A percentile compares a stretch with the other conserved stretches of the same genome.
phyloP scores from a whole-genome alignment of 768 basidiomycete genomes.

The Mycena venus region DNA sequence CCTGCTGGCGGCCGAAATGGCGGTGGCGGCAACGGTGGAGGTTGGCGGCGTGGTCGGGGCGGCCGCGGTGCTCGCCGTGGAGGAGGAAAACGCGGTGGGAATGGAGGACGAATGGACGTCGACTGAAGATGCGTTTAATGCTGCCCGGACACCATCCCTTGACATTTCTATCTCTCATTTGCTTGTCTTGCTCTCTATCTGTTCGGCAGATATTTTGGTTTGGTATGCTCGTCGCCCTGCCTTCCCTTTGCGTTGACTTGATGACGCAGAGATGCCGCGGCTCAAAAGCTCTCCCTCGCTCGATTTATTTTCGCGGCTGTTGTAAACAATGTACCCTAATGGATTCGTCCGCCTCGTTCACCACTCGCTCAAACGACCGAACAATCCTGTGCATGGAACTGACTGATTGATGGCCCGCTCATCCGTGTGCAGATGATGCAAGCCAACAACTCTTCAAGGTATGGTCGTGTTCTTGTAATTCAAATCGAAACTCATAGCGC shows the following conservation, averaged over 20 bases:
- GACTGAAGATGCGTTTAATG: conserved; percentile 52
- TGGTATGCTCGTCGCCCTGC: conserved; percentile 32
- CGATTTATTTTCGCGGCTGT: conserved; percentile 23
- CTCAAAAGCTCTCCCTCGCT: conserved; percentile 10
- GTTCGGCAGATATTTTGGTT: conserved; percentile 23
- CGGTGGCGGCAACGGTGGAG: conserved; percentile 44
- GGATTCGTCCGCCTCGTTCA: conserved; percentile 22
- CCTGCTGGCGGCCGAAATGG: conserved; percentile 48
- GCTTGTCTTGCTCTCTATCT: conserved; percentile 27
- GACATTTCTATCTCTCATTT: conserved; percentile 25
- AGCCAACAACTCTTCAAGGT: conserved; percentile 11
- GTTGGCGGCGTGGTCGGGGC: conserved; percentile 47
- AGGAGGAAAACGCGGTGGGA: conserved; percentile 51
- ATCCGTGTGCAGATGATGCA: neutral
- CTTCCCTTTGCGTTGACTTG: conserved; percentile 31
- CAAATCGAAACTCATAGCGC: neutral
- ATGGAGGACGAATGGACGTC: conserved; percentile 64
- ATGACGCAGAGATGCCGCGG: conserved; percentile 24
- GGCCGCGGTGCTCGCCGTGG: conserved; percentile 52
- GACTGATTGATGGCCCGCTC: conserved; percentile 18
- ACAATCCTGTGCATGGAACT: conserved; percentile 15
- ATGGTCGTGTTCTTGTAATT: neutral
- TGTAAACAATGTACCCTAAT: conserved; percentile 34
- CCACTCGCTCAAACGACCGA: conserved; percentile 19
- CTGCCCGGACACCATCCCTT: conserved; percentile 23